Percentiles rank a stretch among this genome's conserved stretches.
Evolutionary conservation across 176 grass and related monocot genomes (phyloP).

Genomic region (Pontederia paniculata): DNA sequence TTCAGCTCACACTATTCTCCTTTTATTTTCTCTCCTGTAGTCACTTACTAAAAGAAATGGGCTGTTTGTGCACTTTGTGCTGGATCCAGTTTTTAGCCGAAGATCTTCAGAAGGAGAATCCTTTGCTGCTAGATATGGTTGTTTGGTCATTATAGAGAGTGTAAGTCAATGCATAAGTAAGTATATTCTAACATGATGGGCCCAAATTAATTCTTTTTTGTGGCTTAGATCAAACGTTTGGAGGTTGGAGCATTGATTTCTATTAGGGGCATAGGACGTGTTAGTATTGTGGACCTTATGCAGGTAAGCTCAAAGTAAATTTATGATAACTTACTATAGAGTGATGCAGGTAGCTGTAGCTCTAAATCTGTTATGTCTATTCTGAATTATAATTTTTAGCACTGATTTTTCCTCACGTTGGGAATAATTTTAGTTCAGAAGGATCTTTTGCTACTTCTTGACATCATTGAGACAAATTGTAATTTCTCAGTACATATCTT

Average conservation of each 20-base stretch:
- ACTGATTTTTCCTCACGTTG: too few species aligned
- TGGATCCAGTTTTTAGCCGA: constrained; percentile 60
- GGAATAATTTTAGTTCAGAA: too few species aligned
- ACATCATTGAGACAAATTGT: too few species aligned
- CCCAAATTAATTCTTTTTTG: constrained; percentile 13
- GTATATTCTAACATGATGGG: neutral
- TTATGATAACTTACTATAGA: neutral
- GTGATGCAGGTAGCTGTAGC: too few species aligned
- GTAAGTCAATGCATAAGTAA: constrained; percentile 36
- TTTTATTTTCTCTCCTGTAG: constrained; percentile 34
- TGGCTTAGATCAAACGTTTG: constrained; percentile 55
- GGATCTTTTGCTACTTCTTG: constrained; percentile 3
- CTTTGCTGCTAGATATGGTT: constrained; percentile 76
- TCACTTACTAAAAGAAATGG: constrained; percentile 45
- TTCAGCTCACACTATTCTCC: neutral
- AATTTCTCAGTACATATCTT: too few species aligned
- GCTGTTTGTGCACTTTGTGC: constrained; percentile 81
- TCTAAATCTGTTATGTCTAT: too few species aligned
- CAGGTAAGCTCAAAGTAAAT: constrained; percentile 30
- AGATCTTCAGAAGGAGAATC: constrained; percentile 38
- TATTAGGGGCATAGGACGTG: constrained; percentile 80
- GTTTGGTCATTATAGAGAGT: constrained; percentile 76
- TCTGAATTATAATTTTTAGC: too few species aligned
- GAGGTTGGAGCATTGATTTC: constrained; percentile 72
- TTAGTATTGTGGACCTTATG: constrained; percentile 63